Evolutionary conservation across 2,329 filamentous ascomycete genomes (phyloP), one percentile per base, ranked within the genome.

Genomic region (Fusarium nanum): DNA sequence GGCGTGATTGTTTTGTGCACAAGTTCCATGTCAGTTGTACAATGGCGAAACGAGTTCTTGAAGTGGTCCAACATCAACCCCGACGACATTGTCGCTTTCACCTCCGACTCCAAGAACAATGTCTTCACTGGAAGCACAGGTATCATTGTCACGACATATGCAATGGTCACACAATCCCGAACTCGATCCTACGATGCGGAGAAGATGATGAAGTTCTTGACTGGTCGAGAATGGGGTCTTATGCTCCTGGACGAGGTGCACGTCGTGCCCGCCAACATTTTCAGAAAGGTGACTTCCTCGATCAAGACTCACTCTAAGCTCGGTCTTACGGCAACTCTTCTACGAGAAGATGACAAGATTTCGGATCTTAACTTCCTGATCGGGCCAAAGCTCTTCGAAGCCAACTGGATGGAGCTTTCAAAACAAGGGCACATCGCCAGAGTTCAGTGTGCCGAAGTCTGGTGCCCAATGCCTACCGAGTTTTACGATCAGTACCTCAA

Each of bases 381-480:
- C 75, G 96, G 96, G 0, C 96, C 96, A 1, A 99, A 99, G 80
- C 85, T 99, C 1, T 99, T 97, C 78, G 96, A 99, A 81, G 96
- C 96, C 28, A 99, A 99, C 79, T 99, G 96, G 96, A 97, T 98
- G 90, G 96, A 99, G 79, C 87, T 99, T 42, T 96, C 95, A 2
- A 93, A 98, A 76, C 94, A 98, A 81, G 96, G 96, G 1, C 94
- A 98, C 77, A 99, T 99, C 78, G 96, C 96, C 37, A 92, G 93
- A 73, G 96, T 99, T 3, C 96, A 99, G 80, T 99, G 96, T 79
- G 96, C 96, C 16, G 96, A 99, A 80, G 96, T 99, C 9, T 99
- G 96, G 96, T 99, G 96, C 77, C 94, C 95, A 4, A 99, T 99
- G 96, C 97, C 96, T 0, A 96, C 94, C 1, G 96, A 99, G 74